These are phyloP conservation scores for Russula sp. DNA, from an alignment of 768 basidiomycete species.

Conservation along the genomic window DNA sequence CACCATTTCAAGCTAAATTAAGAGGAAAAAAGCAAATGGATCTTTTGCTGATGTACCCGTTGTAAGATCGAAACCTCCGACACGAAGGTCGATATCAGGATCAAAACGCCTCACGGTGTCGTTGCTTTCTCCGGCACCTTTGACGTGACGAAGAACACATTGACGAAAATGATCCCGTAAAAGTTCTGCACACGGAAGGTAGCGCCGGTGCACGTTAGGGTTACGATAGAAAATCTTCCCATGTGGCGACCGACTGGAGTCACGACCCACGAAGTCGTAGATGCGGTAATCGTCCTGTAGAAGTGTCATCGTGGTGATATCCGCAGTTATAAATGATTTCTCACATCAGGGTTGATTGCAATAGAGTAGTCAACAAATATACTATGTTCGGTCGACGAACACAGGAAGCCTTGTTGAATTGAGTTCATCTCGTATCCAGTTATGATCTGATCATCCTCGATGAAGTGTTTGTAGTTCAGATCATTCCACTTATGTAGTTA, in stretches of 20 bases:
- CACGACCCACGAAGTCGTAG: slow-evolving; percentile 8
- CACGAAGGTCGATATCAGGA: not conserved
- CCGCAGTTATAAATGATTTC: too few species aligned
- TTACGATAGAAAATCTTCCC: slow-evolving; percentile 3
- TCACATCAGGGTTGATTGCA: not conserved
- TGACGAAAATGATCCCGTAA: slow-evolving; percentile 5
- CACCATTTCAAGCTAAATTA: too few species aligned
- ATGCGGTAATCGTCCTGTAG: slow-evolving; percentile 7
- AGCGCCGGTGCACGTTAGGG: not conserved
- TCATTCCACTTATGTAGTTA: not conserved
- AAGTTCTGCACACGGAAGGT: not conserved
- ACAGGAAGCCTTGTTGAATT: slow-evolving; percentile 4
- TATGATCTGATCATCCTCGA: not conserved
- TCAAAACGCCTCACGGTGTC: not conserved
- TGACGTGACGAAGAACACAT: not conserved
- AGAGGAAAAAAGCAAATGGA: too few species aligned
- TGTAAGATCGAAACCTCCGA: not conserved
- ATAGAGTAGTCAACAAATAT: slow-evolving; percentile 5
- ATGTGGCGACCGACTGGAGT: not conserved
- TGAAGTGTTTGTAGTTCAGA: not conserved
- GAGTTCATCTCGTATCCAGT: slow-evolving; percentile 4
- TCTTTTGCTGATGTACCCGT: too few species aligned
- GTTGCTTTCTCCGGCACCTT: not conserved
- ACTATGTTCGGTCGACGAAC: slow-evolving; percentile 4
- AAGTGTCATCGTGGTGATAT: not conserved